Conservation (phyloP, 1,284 basidiomycete species). For the Pseudozyma pruni region DNA sequence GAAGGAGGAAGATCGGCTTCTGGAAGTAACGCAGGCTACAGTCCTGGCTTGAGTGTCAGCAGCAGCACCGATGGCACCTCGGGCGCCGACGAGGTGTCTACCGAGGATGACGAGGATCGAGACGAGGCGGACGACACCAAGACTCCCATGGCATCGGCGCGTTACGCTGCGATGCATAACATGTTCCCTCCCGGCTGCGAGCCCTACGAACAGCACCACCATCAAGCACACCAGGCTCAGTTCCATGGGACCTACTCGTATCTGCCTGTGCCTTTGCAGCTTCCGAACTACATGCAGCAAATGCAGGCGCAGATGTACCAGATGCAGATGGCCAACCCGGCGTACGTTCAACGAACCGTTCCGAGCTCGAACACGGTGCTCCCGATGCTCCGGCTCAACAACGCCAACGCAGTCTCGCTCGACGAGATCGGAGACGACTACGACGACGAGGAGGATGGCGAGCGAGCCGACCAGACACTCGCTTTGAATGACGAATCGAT, state of each 20-base stretch:
- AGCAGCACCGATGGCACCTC: constrained; percentile 29
- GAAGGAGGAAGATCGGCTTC: constrained; percentile 19
- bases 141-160: constrained; percentile 21
- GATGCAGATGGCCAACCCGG: constrained; percentile 22
- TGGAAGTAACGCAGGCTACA: constrained; percentile 7
- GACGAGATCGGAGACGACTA: constrained; percentile 57
- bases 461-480: constrained; percentile 35
- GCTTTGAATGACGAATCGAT: constrained; percentile 60
- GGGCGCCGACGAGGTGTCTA: constrained; percentile 20
- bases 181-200: constrained; percentile 34
- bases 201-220: constrained; percentile 36
- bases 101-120: constrained; percentile 19
- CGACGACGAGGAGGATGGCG: constrained; percentile 34
- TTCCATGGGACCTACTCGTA: constrained; percentile 14
- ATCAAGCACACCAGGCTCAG: constrained; percentile 23
- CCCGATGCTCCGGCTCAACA: constrained; percentile 41
- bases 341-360: constrained; percentile 6
- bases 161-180: not conserved
- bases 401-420: constrained; percentile 48
- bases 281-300: constrained; percentile 30
- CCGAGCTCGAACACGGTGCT: not conserved
- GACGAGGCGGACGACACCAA: constrained; percentile 25
- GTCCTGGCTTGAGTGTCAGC: constrained; percentile 13
- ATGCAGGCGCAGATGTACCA: constrained; percentile 41
- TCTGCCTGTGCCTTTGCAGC: constrained; percentile 30